A percentile compares a stretch with the other conserved stretches of the same genome.
Evolutionary conservation across 1,284 basidiomycete genomes (phyloP).

Genomic region (Cerrena zonata): DNA sequence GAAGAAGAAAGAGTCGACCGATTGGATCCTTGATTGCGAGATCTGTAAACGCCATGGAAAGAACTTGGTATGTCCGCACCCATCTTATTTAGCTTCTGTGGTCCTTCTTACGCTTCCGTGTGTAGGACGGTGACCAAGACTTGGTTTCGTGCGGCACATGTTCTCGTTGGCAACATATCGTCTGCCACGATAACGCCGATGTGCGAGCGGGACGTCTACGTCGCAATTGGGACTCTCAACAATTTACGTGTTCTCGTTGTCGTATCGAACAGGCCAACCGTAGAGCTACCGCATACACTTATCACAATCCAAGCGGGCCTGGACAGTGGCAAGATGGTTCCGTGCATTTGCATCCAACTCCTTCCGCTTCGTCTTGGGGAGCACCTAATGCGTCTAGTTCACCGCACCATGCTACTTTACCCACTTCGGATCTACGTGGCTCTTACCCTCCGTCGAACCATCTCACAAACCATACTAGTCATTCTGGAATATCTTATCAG

Average conservation of each 20-base stretch:
- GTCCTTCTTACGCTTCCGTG: slow-evolving; percentile 9
- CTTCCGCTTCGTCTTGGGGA: not conserved
- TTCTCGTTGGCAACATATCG: slow-evolving; percentile 77
- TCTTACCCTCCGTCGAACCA: not conserved
- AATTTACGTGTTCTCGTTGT: not conserved
- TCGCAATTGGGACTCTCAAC: slow-evolving; percentile 60
- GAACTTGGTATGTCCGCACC: slow-evolving; percentile 51
- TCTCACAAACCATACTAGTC: not conserved
- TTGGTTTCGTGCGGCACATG: slow-evolving; percentile 78
- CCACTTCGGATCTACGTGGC: not conserved
- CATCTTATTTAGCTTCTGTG: slow-evolving; percentile 2
- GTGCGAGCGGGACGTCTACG: slow-evolving; percentile 47
- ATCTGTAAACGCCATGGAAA: slow-evolving; percentile 65
- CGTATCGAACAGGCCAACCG: not conserved
- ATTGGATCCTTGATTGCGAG: slow-evolving; percentile 83
- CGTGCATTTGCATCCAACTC: not conserved
- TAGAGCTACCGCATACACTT: not conserved
- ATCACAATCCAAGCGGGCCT: not conserved
- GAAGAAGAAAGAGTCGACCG: slow-evolving; percentile 36
- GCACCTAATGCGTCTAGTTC: too few species aligned
- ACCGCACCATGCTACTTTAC: not conserved
- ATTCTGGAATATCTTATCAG: not conserved
- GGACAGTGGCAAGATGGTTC: not conserved
- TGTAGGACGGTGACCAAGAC: slow-evolving; percentile 69
- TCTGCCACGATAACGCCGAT: slow-evolving; percentile 69